Conservation (phyloP, 2,329 filamentous ascomycete species). For the Gyromitra esculenta region DNA sequence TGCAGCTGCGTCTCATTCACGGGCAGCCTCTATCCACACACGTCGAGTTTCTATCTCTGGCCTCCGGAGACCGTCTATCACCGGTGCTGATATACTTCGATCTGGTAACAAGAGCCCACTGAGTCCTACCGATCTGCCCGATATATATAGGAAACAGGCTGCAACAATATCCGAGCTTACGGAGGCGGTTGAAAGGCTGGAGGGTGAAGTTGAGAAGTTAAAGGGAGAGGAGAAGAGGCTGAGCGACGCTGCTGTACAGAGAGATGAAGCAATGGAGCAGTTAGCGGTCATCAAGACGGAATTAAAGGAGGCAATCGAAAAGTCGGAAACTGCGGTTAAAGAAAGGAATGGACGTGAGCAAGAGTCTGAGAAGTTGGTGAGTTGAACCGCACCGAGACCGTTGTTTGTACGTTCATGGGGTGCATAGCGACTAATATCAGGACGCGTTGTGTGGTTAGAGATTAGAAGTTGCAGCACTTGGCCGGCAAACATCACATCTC, state of each 20-base stretch:
- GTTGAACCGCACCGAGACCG: background rate
- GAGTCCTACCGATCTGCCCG: conserved; percentile 50
- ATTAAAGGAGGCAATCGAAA: conserved; percentile 37
- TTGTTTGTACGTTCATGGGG: background rate
- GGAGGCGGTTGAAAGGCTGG: conserved; percentile 49
- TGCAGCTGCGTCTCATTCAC: conserved; percentile 43
- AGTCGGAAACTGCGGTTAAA: conserved; percentile 21
- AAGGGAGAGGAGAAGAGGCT: conserved; percentile 43
- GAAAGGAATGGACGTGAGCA: conserved; percentile 32
- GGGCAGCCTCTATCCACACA: conserved; percentile 47
- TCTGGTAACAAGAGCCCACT: conserved; percentile 45
- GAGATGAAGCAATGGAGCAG: conserved; percentile 51
- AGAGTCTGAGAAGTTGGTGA: conserved; percentile 52
- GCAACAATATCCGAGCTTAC: conserved; percentile 54
- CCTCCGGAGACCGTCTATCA: conserved; percentile 52
- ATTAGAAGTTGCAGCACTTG: conserved; percentile 44
- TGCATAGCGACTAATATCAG: conserved; percentile 4
- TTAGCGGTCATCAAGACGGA: conserved; percentile 45
- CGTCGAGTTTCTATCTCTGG: conserved; percentile 47
- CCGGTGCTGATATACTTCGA: conserved; percentile 49
- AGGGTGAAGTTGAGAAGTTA: conserved; percentile 39
- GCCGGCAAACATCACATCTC: conserved; percentile 51
- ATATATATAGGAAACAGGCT: conserved; percentile 54
- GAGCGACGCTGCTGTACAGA: conserved; percentile 41
- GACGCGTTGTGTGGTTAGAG: conserved; percentile 30